A percentile compares a stretch with the other conserved stretches of the same genome.
These are phyloP conservation scores for Fragaria vesca DNA, from an alignment of 306 rosid genomes.

Conservation along the genomic window DNA sequence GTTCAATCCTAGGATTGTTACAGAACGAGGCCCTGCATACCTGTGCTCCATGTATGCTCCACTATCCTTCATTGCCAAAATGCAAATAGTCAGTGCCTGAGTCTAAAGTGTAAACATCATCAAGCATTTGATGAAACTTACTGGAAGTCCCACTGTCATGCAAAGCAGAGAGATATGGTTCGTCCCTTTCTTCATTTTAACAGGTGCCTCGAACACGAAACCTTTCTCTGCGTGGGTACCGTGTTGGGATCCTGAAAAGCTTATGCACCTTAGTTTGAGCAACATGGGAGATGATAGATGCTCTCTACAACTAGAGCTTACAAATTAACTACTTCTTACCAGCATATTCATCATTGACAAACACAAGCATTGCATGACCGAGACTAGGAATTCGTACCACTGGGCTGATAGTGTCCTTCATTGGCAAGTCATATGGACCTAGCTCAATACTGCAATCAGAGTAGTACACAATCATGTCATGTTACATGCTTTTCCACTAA, in stretches of 20 bases:
- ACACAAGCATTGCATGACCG: conserved; percentile 70
- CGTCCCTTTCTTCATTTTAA: conserved; percentile 41
- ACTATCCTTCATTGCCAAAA: conserved; percentile 56
- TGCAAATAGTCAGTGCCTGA: conserved; percentile 3
- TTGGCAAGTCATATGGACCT: conserved; percentile 44
- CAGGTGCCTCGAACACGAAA: conserved; percentile 41
- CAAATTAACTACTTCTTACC: conserved; percentile 44
- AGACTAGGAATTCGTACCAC: conserved; percentile 55
- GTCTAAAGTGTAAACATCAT: not conserved
- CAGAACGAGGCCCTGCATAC: conserved; percentile 58
- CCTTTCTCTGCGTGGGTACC: conserved; percentile 64
- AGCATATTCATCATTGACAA: conserved; percentile 54
- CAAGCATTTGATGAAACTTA: conserved; percentile 37
- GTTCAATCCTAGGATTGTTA: conserved; percentile 59
- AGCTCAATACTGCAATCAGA: conserved; percentile 52
- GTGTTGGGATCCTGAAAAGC: conserved; percentile 50
- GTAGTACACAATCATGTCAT: not conserved
- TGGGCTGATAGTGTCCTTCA: conserved; percentile 37
- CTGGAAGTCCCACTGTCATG: conserved; percentile 69
- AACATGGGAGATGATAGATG: not conserved
- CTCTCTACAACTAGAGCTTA: not conserved
- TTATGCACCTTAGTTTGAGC: not conserved
- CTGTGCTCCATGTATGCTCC: conserved; percentile 98
- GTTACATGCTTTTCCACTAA: not conserved
- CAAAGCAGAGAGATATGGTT: conserved; percentile 57